Base-by-base conservation (phyloP, 495 filamentous ascomycete species). In the Chaetomidium leptoderma region DNA sequence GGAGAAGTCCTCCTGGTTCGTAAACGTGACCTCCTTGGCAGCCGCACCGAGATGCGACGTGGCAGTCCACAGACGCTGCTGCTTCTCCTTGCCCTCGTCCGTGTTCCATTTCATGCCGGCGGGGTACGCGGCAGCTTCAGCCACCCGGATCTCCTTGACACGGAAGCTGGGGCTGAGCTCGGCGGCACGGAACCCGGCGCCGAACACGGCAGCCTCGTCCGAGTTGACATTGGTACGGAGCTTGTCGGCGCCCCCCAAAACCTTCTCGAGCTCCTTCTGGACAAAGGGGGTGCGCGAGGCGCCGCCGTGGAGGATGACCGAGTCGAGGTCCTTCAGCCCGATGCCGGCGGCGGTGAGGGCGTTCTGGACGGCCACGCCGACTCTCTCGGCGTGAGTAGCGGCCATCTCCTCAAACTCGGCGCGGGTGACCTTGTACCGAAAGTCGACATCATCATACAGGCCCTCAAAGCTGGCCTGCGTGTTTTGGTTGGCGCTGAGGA, bases 141-240 rank as follows among this genome's bases (percentile, higher is more conserved):
- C 81, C 43, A 86, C 81, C 52, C 87, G 80, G 59, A 99, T 97
- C 64, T 97, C 95, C 78, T 96, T 99, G 64, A 99, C 95, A 50
- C 89, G 85, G 81, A 99, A 99, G 66, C 85, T 91, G 35, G 92
- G 90, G 72, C 88, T 95, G 48, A 97, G 79, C 59, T 86, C 86
- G 46, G 95, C 95, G 29, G 87, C 95, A 68, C 90, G 90, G 79
- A 97, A 97, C 19, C 90, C 91, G 49, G 95, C 95, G 62, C 95
- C 95, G 72, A 99, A 95, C 16, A 96, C 93, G 47, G 95, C 93
- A 16, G 95, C 84, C 74, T 99, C 95, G 70, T 99, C 95, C 27
- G 92, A 86, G 72, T 99, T 99, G 63, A 99, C 95, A 65, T 92
- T 97, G 63, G 87, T 86, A 54, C 89, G 84, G 57, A 99, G 78